Conservation (phyloP, 371 early-diverging fungal species). For the Mortierella sp. region DNA sequence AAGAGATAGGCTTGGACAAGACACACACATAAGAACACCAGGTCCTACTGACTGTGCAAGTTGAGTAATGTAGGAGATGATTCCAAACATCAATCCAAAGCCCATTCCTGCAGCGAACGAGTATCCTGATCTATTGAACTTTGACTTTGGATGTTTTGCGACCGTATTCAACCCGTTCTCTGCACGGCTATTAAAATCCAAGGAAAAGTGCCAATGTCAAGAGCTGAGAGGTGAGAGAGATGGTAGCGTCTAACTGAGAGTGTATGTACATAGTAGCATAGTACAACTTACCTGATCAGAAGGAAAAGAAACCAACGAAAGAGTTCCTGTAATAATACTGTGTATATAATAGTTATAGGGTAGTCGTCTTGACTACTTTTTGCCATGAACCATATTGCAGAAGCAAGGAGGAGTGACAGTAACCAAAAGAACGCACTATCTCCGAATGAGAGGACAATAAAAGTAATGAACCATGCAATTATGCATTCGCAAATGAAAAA, state of each 20-base stretch:
- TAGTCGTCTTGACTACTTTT: conserved; percentile 52
- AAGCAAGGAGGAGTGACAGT: conserved; percentile 74
- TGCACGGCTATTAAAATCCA: conserved; percentile 58
- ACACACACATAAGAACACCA: conserved; percentile 75
- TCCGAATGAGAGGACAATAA: no score
- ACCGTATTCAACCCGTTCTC: conserved; percentile 70
- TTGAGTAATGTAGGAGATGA: conserved; percentile 75
- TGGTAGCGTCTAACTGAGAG: no score
- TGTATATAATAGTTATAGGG: conserved; percentile 67
- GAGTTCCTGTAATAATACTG: conserved; percentile 74
- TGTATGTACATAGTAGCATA: no score
- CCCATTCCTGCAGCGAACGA: conserved; percentile 75
- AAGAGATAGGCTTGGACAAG: conserved; percentile 70
- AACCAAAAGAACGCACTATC: conserved; percentile 84
- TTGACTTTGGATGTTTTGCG: conserved; percentile 68
- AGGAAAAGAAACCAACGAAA: conserved; percentile 74
- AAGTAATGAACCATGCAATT: background rate
- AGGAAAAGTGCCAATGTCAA: background rate
- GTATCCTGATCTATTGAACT: conserved; percentile 68
- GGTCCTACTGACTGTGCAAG: conserved; percentile 77
- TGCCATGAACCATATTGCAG: conserved; percentile 77
- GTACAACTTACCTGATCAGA: conserved; percentile 57
- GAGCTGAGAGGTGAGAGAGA: background rate
- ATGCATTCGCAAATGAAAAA: background rate
- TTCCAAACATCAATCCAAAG: conserved; percentile 76